Conservation (phyloP, 2,329 filamentous ascomycete species). For the Aspergillus fischeri region DNA sequence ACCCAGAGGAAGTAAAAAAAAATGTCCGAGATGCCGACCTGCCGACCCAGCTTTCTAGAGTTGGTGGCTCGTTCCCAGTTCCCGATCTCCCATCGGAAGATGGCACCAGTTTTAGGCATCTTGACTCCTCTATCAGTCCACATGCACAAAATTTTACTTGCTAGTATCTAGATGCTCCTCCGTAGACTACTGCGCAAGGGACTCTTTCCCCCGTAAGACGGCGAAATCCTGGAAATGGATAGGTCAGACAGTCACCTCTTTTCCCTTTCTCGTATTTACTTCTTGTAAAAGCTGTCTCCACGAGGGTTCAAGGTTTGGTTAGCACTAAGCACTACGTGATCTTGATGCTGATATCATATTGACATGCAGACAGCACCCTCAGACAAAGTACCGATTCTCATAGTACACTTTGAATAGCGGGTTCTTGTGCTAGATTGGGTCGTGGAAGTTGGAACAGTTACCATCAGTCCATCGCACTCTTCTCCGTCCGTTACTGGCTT, state of each 20-base stretch:
- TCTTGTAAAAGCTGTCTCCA: neutral
- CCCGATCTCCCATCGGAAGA: neutral
- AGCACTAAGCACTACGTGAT: neutral
- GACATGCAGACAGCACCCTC: neutral
- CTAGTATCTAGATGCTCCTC: neutral
- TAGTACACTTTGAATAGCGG: too few species aligned
- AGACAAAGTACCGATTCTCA: neutral
- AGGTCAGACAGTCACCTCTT: too few species aligned
- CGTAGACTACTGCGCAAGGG: too few species aligned
- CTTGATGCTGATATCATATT: neutral
- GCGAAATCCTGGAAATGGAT: conserved; percentile 2
- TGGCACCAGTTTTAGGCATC: neutral
- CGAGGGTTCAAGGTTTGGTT: neutral
- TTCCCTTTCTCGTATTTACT: too few species aligned
- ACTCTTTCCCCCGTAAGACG: conserved; percentile 5
- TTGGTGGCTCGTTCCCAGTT: neutral
- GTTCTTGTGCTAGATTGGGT: neutral
- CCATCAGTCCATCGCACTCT: too few species aligned
- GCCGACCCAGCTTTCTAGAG: conserved; percentile 1
- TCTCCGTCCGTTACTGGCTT: neutral
- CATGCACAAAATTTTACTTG: neutral
- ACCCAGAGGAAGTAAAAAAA: neutral
- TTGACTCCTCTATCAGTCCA: neutral
- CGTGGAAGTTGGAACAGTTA: too few species aligned
- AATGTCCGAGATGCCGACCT: conserved; percentile 19